Base-by-base conservation (phyloP, 345 rosid species). In the Salix dunnii region DNA sequence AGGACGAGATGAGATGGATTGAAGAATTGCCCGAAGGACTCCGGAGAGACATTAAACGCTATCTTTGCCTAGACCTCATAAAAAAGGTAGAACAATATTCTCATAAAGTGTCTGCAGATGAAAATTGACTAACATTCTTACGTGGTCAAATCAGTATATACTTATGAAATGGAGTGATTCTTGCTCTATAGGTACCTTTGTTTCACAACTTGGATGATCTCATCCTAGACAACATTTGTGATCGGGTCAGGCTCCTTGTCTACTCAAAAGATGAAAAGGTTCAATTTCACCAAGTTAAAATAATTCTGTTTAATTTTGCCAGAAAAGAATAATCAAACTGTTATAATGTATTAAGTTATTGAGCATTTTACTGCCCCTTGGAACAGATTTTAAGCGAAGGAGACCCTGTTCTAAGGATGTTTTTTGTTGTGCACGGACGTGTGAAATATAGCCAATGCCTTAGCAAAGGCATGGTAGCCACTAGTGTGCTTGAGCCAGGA, bases 261-360 rank as follows among this genome's bases (percentile, higher is more conserved):
- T 90, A 76, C 85, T 82, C 88, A 21, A 89, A 86, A 80, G 88
- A 82, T 8, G 90, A 90, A 79, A 90, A 89, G 88, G 92, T 88
- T 2, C 6, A 8, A 36, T 27, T 23, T 70, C 46, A 69, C 27
- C 35, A 9, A 30, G 35, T 43, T 46, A 28, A 3, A 67, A 6
- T 1, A 23, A 4, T 7, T 62, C 25, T 55, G 16, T 40, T 5
- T 35, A 35, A 35, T 35, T 35, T 7, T 35, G 38, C 38, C 5
- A 35, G 38, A 35, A 35, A 35, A n/a, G n/a, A 35, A 6, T 11
- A 40, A 40, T 40, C 9, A 10, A 40, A 40, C 12, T 40, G 46
- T 2, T 40, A 40, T 0, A 10, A 6, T 10, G 13, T 40, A 10
- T 40, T 40, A 46, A 46, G 5, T 14, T 46, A 64, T 23, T 66